Evolutionary conservation across 192 early-diverging fungal genomes (phyloP).

Genomic region (Gaertneriomyces semiglobifer): DNA sequence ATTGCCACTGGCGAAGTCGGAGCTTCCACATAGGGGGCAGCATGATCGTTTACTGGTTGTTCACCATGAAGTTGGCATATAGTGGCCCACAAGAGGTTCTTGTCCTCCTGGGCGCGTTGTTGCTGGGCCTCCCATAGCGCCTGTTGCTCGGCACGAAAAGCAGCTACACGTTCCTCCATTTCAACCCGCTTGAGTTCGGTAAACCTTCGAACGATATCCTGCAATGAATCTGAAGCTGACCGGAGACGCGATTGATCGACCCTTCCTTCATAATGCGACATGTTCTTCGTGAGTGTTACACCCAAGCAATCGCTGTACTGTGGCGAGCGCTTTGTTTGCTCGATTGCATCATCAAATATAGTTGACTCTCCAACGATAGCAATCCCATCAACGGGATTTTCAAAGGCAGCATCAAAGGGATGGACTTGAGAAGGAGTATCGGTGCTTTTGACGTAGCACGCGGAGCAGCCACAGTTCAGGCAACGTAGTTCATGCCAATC

Average conservation of each 20-base stretch:
- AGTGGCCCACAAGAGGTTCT: conserved; percentile 21
- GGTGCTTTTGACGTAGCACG: conserved; percentile 5
- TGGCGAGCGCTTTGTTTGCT: neutral
- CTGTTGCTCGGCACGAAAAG: conserved; percentile 22
- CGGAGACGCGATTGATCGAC: too few relatives aligned
- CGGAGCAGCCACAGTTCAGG: conserved; percentile 19
- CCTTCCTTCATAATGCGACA: neutral
- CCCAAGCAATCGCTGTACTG: neutral
- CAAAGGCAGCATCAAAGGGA: conserved; percentile 3
- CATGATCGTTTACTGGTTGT: neutral
- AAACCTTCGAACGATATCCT: conserved; percentile 9
- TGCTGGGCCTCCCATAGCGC: conserved; percentile 7
- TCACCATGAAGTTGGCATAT: conserved; percentile 21
- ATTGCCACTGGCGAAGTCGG: too few relatives aligned
- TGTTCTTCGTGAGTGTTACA: neutral
- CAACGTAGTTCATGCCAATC: conserved; percentile 24
- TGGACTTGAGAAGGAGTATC: conserved; percentile 12
- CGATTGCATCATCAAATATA: conserved; percentile 8
- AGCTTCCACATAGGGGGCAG: neutral
- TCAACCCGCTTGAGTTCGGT: conserved; percentile 9
- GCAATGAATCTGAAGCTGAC: conserved; percentile 5
- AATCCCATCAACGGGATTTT: conserved; percentile 7
- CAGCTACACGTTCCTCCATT: conserved; percentile 28
- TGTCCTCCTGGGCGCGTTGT: conserved; percentile 4
- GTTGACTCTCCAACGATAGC: conserved; percentile 10